Percentiles rank a stretch among this genome's conserved stretches.
Evolutionary conservation across 1,284 basidiomycete genomes (phyloP).

Genomic region (Cryptococcus deneoformans): DNA sequence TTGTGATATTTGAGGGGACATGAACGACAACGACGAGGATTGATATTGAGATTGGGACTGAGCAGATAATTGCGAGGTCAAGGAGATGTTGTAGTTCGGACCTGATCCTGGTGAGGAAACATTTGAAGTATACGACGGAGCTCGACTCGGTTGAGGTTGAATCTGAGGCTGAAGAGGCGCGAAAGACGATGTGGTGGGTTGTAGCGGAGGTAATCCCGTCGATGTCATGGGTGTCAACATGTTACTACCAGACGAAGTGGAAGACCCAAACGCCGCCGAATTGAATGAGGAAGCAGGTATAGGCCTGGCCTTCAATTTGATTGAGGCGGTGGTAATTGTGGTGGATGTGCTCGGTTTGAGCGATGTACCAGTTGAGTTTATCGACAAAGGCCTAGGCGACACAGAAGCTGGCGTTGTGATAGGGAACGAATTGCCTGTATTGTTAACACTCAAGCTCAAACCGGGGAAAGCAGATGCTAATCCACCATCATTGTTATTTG

Average conservation of each 20-base stretch:
- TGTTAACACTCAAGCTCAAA: constrained; percentile 5
- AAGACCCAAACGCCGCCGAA: constrained; percentile 26
- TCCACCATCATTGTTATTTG: constrained; percentile 6
- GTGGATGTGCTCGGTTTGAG: not conserved
- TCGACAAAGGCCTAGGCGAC: constrained; percentile 1
- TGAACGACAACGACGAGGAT: constrained; percentile 12
- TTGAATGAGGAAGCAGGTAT: constrained; percentile 42
- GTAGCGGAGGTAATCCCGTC: constrained; percentile 1
- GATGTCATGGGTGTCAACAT: not conserved
- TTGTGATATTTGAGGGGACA: constrained; percentile 8
- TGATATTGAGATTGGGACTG: not conserved
- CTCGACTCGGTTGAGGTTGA: not conserved
- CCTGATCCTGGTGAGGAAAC: constrained; percentile 10
- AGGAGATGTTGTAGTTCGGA: constrained; percentile 45
- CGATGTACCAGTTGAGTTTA: not conserved
- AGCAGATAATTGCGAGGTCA: constrained; percentile 34
- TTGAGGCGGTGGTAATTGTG: constrained; percentile 8
- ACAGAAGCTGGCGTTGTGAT: constrained; percentile 5
- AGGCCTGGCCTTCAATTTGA: constrained; percentile 34
- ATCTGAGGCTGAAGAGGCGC: constrained; percentile 15
- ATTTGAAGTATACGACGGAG: not conserved
- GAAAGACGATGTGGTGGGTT: constrained; percentile 6
- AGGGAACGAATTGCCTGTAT: constrained; percentile 10
- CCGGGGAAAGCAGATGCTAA: constrained; percentile 21
- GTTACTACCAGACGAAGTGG: not conserved